A percentile compares a stretch with the other conserved stretches of the same genome.
Evolutionary conservation across 768 basidiomycete species (phyloP).

Genomic region (Auriculariales sp.): DNA sequence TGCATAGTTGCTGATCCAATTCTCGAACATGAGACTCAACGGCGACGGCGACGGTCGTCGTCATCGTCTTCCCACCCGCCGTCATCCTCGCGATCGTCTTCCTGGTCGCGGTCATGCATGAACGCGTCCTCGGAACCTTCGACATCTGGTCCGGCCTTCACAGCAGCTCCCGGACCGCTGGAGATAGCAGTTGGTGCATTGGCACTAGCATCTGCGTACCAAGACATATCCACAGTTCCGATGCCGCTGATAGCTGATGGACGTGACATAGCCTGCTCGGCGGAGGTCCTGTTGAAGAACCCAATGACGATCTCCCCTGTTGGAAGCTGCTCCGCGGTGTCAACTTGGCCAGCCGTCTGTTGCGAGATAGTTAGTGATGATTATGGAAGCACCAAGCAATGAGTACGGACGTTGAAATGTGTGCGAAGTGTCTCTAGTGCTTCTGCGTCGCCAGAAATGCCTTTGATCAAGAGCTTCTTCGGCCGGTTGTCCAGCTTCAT

Average conservation of each 20-base stretch:
- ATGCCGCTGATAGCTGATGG: background rate
- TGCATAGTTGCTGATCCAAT: no score
- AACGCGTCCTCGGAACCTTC: background rate
- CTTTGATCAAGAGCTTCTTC: slow-evolving; percentile 63
- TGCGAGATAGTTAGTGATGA: slow-evolving; percentile 14
- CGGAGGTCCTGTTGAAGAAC: slow-evolving; percentile 57
- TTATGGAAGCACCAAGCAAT: background rate
- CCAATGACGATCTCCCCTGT: slow-evolving; percentile 45
- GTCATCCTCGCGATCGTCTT: background rate
- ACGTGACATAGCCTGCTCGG: slow-evolving; percentile 26
- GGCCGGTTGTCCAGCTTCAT: slow-evolving; percentile 89
- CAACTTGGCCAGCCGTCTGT: slow-evolving; percentile 60
- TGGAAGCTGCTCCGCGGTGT: slow-evolving; percentile 42
- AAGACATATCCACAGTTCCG: background rate
- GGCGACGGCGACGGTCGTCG: background rate
- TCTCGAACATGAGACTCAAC: no score
- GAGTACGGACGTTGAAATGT: slow-evolving; percentile 60
- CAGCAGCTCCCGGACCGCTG: background rate
- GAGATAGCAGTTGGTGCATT: background rate
- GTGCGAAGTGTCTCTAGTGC: slow-evolving; percentile 47
- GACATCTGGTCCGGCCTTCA: background rate
- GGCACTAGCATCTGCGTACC: background rate
- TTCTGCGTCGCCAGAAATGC: slow-evolving; percentile 29
- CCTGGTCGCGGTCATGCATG: background rate
- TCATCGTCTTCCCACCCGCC: background rate